These are phyloP conservation scores for Talinum fruticosum DNA, from an alignment of 148 eudicot species.

Conservation along the genomic window DNA sequence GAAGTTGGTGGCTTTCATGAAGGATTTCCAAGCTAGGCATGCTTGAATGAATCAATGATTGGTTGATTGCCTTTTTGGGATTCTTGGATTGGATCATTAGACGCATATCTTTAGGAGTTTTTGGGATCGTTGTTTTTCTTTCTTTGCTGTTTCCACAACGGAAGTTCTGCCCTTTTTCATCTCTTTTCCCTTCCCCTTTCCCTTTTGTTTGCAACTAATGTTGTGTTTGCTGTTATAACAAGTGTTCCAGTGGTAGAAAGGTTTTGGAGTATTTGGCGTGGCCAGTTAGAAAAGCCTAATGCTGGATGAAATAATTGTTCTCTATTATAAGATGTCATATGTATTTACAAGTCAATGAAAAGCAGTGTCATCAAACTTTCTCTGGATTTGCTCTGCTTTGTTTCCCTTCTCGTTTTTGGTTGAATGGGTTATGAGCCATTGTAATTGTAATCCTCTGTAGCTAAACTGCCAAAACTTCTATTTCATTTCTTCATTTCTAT, in stretches of 20 bases:
- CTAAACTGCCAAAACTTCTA: too few relatives aligned
- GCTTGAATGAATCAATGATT: slow-evolving; percentile 28
- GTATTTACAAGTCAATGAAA: slow-evolving; percentile 20
- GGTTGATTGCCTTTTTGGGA: neutral
- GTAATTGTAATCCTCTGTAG: neutral
- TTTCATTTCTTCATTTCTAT: too few relatives aligned
- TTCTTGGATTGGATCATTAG: slow-evolving; percentile 8
- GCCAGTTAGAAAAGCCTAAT: slow-evolving; percentile 9
- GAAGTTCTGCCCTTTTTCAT: neutral
- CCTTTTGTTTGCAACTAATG: neutral
- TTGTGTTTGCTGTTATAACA: slow-evolving; percentile 14
- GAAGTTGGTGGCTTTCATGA: slow-evolving; percentile 92
- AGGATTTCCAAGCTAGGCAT: slow-evolving; percentile 88
- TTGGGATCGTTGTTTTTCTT: neutral
- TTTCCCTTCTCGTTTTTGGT: neutral
- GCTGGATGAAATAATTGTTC: slow-evolving; percentile 24
- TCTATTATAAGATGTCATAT: neutral
- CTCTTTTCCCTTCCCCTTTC: neutral
- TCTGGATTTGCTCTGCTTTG: neutral
- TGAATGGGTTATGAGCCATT: neutral
- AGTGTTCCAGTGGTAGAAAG: slow-evolving; percentile 12
- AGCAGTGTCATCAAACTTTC: neutral
- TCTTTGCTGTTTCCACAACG: slow-evolving; percentile 6
- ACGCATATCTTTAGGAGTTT: slow-evolving; percentile 2
- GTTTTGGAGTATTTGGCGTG: neutral